Conservation (phyloP, 805 yeast species). For the Barnettozyma pratensis region DNA sequence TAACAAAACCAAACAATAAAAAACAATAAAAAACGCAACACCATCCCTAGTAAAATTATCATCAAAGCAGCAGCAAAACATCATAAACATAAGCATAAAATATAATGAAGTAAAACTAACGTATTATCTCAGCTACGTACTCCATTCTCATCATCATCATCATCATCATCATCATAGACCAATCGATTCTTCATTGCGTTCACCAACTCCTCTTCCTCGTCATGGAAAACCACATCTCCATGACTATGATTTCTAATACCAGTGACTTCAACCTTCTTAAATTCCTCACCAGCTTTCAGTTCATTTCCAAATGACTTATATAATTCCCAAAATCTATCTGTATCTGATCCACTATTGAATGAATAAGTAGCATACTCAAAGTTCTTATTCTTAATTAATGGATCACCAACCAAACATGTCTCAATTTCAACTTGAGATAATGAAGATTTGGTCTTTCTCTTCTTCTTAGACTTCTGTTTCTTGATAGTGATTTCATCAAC, state of each 20-base stretch:
- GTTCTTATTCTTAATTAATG: slow-evolving; percentile 12
- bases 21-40: too few species aligned
- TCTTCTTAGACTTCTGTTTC: slow-evolving; percentile 8
- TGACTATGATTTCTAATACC: not conserved
- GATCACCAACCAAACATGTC: slow-evolving; percentile 33
- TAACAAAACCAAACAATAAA: too few species aligned
- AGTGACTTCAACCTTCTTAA: not conserved
- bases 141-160: not conserved
- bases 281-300: not conserved
- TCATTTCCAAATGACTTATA: slow-evolving; percentile 3
- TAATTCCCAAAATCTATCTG: not conserved
- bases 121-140: not conserved
- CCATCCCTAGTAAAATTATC: too few species aligned
- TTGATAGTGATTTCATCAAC: slow-evolving; percentile 18
- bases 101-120: not conserved
- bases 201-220: not conserved
- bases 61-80: too few species aligned
- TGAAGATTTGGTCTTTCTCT: slow-evolving; percentile 19
- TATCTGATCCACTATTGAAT: not conserved
- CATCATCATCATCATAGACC: not conserved
- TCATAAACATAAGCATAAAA: too few species aligned
- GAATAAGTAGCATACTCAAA: slow-evolving; percentile 14
- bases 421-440: slow-evolving; percentile 53
- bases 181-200: slow-evolving; percentile 4
- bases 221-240: slow-evolving; percentile 3